phyloP scores from a whole-genome alignment of 371 early-diverging fungal species.

The Mucor irregularis region DNA sequence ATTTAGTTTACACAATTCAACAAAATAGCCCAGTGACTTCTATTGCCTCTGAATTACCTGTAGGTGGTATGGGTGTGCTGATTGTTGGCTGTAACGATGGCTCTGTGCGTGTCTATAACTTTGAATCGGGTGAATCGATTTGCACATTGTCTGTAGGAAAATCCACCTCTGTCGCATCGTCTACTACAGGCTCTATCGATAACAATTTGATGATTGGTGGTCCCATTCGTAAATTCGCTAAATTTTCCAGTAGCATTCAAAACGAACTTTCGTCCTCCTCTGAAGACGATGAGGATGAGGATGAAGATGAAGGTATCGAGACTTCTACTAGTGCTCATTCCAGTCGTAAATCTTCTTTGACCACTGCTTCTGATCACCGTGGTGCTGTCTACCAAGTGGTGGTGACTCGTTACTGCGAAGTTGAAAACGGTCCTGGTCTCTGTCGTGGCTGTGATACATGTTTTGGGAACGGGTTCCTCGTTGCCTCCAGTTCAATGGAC shows the following conservation, averaged over 20 bases:
- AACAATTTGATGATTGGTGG: constrained; percentile 6
- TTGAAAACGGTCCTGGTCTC: constrained; percentile 27
- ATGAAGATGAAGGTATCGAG: not conserved
- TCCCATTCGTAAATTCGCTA: constrained; percentile 20
- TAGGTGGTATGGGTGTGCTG: constrained; percentile 38
- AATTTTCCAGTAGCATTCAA: not conserved
- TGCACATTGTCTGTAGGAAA: constrained; percentile 34
- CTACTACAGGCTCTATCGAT: not conserved
- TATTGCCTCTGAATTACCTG: constrained; percentile 30
- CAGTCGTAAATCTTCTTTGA: not conserved
- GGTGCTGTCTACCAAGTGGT: constrained; percentile 29
- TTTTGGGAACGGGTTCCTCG: constrained; percentile 35
- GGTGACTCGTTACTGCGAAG: constrained; percentile 33
- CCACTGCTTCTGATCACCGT: constrained; percentile 15
- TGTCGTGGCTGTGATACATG: constrained; percentile 32
- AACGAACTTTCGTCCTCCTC: not conserved
- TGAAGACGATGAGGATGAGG: not conserved
- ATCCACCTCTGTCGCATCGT: not conserved
- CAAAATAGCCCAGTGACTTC: constrained; percentile 20
- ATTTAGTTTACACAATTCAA: constrained; percentile 24
- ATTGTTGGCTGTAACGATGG: constrained; percentile 87
- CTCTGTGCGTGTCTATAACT: constrained; percentile 88
- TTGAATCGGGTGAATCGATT: constrained; percentile 67
- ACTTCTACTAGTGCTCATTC: not conserved
- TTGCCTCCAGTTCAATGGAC: constrained; percentile 33